A percentile compares a stretch with the other conserved stretches of the same genome.
Conservation (phyloP, 1,284 basidiomycete genomes). For the Xanthoconium separans region DNA sequence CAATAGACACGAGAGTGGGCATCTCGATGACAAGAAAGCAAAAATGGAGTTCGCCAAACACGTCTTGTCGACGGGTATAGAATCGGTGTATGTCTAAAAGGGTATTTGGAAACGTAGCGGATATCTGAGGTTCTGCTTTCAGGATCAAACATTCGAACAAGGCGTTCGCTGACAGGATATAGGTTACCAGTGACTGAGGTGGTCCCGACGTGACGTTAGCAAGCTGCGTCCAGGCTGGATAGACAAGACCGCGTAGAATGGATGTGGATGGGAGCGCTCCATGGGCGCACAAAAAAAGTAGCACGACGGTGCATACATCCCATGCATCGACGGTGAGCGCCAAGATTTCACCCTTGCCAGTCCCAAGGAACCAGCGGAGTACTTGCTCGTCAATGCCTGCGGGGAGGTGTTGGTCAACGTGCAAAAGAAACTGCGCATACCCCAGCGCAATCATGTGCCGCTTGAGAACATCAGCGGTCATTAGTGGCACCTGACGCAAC, state of each 20-base stretch:
- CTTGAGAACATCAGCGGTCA: constrained; percentile 46
- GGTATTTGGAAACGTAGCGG: constrained; percentile 45
- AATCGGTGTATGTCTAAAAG: constrained; percentile 67
- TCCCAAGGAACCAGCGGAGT: constrained; percentile 64
- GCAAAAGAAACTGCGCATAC: constrained; percentile 66
- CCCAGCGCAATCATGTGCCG: constrained; percentile 54
- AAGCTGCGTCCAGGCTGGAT: constrained; percentile 66
- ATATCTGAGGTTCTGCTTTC: constrained; percentile 45
- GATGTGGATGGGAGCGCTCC: constrained; percentile 71
- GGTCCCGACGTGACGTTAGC: constrained; percentile 41
- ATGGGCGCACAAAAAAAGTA: constrained; percentile 63
- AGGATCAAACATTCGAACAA: constrained; percentile 62
- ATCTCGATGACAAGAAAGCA: constrained; percentile 57
- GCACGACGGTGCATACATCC: constrained; percentile 60
- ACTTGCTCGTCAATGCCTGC: constrained; percentile 67
- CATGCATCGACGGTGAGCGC: constrained; percentile 59
- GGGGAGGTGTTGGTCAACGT: constrained; percentile 73
- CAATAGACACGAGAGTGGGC: constrained; percentile 66
- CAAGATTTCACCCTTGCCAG: constrained; percentile 59
- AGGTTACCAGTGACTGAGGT: constrained; percentile 43
- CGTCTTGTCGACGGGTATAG: constrained; percentile 61
- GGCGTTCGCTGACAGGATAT: constrained; percentile 59
- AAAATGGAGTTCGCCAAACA: constrained; percentile 66
- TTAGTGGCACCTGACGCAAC: constrained; percentile 60
- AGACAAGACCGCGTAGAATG: constrained; percentile 68